Evolutionary conservation across 805 yeast genomes (phyloP).

Genomic region (Vanderwaltozyma verrucispora): DNA sequence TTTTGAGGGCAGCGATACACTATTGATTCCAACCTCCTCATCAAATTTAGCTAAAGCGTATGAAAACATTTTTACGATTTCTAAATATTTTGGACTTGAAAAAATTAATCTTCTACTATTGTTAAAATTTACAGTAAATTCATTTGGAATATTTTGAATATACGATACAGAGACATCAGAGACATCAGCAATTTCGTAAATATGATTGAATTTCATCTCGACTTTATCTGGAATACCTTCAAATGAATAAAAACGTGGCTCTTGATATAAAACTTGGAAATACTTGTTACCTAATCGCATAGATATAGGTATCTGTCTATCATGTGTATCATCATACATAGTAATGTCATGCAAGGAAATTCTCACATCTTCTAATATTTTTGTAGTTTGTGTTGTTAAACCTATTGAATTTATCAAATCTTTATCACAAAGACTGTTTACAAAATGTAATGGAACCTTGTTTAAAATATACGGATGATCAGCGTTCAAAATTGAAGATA

Average conservation of each 20-base stretch:
- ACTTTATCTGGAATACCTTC: slow-evolving; percentile 26
- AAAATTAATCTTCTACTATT: slow-evolving; percentile 32
- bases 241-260: slow-evolving; percentile 33
- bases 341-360: slow-evolving; percentile 44
- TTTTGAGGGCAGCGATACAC: slow-evolving; percentile 4
- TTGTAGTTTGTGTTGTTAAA: slow-evolving; percentile 33
- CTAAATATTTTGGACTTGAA: slow-evolving; percentile 41
- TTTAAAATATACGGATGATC: slow-evolving; percentile 18
- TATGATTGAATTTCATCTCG: slow-evolving; percentile 33
- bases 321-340: slow-evolving; percentile 37
- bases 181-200: slow-evolving; percentile 34
- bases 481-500: slow-evolving; percentile 15
- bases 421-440: slow-evolving; percentile 38
- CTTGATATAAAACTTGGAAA: slow-evolving; percentile 44
- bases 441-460: slow-evolving; percentile 30
- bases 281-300: slow-evolving; percentile 61
- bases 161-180: slow-evolving; percentile 32
- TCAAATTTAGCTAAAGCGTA: slow-evolving; percentile 50
- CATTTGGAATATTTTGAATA: slow-evolving; percentile 39
- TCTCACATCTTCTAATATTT: slow-evolving; percentile 38
- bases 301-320: slow-evolving; percentile 48
- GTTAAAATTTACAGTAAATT: slow-evolving; percentile 36
- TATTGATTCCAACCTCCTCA: slow-evolving; percentile 25
- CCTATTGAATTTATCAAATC: slow-evolving; percentile 36
- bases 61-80: slow-evolving; percentile 60